Evolutionary conservation across 2,329 filamentous ascomycete species (phyloP), one percentile per base, ranked within the genome.

Genomic region (Calonectria ilicicola): DNA sequence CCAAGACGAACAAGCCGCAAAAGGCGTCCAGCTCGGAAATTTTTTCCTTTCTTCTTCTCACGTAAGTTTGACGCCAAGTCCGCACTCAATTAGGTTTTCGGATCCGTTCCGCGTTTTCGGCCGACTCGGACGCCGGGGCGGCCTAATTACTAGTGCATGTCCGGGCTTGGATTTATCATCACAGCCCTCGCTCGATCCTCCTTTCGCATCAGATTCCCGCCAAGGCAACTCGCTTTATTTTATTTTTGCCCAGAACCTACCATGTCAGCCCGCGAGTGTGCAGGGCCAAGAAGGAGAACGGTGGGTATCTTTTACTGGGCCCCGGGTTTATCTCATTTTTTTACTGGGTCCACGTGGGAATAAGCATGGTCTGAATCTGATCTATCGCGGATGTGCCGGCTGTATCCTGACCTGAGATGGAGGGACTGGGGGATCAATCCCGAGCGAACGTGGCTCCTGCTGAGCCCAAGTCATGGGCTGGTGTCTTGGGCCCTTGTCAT

Each of bases 121-220:
- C 65, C 65, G 65, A 17, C 26, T 35, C 65, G 65, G 38, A 21
- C 40, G 17, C 65, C 65, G 65, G 27, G 7, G 10, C 44, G 65
- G 65, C 23, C 17, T 12, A 58, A 67, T 38, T 27, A 47, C 9
- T 14, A 40, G 42, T 38, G n/a, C n/a, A 35, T 29, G 21, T 35
- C 53, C 53, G 32, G 23, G n/a, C 6, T 23, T 60, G 40, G 40
- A 67, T 67, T 67, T 67, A 58, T 67, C 65, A 67, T 67, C 65
- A 67, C 65, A 67, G 23, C 2, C 14, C 26, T 35, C 44, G 32
- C 26, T 35, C 44, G 32, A 49, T 15, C 5, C 32, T 56, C 21
- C n/a, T 58, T 58, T n/a, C 47, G 46, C 32, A 17, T 38, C 15
- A 29, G 35, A 27, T 27, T 53, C 40, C 47, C 12, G 14, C 32